Evolutionary conservation across 176 grass and related monocot species (phyloP), one percentile per base, ranked within the genome.

Genomic region (Saccharum officinarum): DNA sequence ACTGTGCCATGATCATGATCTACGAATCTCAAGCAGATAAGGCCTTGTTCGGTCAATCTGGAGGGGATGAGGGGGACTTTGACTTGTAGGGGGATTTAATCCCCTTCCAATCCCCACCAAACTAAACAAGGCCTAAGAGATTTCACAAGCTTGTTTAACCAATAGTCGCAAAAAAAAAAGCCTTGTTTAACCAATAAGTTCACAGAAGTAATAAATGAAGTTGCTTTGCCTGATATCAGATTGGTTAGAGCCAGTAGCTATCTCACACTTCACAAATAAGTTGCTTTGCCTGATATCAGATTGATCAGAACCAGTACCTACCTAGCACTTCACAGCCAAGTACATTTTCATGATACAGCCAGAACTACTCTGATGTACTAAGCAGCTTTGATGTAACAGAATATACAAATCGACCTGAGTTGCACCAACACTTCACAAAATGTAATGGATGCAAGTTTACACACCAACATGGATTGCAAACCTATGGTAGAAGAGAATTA

Each of bases 351-450:
- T 65, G 65, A 47, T 9, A 44, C 26, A 52, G 63, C 23, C 28
- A 64, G 8, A 86, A 73, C 25, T 79, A 40, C n/a, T 86, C 74
- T 22, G 16, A 72, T 49, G 31, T 73, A 86, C 77, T 42, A 74
- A 86, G 39, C 10, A 73, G 17, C 44, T 81, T 67, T 12, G 41
- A n/a, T 75, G 45, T 75, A 67, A 77, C 18, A 25, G 10, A 73
- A 77, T 10, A 75, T 28, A 76, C 45, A 76, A 12, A 38, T 14
- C 2, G 1, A 60, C 23, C 34, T 5, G 74, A 66, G 45, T 65
- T 49, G 54, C 13, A 71, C 14, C 5, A 8, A 28, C 42, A 80
- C 34, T 80, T 80, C 38, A 67, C 16, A 49, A 80, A 17, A 59
- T 63, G 52, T 36, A 86, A 34, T 5, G 38, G 62, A 9, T 22